These are phyloP conservation scores for Silene vulgaris DNA, from an alignment of 179 eudicot species.

Conservation along the genomic window DNA sequence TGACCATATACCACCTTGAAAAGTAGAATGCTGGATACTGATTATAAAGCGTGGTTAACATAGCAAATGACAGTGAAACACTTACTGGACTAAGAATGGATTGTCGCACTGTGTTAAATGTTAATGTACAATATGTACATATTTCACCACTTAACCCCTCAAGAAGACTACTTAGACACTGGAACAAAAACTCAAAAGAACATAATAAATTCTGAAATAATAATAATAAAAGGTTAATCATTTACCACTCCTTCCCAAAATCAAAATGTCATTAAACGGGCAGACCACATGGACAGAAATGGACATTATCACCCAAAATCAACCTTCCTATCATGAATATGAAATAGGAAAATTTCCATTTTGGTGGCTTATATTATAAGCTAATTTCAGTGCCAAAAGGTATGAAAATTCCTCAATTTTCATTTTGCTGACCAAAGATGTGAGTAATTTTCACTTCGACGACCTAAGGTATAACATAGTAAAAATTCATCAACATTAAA, in stretches of 20 bases:
- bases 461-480: no score
- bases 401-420: no score
- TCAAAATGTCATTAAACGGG: not conserved
- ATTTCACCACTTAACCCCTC: not conserved
- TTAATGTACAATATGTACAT: not conserved
- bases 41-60: not conserved
- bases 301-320: not conserved
- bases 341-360: no score
- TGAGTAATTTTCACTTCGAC: no score
- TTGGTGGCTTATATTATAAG: no score
- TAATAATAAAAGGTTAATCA: not conserved
- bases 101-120: not conserved
- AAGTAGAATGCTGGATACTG: not conserved
- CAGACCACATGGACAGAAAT: not conserved
- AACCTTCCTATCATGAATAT: not conserved
- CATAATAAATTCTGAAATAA: not conserved
- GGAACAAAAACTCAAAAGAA: not conserved
- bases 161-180: not conserved
- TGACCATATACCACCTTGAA: not conserved
- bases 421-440: no score
- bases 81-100: constrained; percentile 5
- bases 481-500: not conserved
- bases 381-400: no score
- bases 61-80: not conserved
- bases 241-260: not conserved